Conservation (phyloP, 2,329 filamentous ascomycete species). For the Tolypocladium capitatum region DNA sequence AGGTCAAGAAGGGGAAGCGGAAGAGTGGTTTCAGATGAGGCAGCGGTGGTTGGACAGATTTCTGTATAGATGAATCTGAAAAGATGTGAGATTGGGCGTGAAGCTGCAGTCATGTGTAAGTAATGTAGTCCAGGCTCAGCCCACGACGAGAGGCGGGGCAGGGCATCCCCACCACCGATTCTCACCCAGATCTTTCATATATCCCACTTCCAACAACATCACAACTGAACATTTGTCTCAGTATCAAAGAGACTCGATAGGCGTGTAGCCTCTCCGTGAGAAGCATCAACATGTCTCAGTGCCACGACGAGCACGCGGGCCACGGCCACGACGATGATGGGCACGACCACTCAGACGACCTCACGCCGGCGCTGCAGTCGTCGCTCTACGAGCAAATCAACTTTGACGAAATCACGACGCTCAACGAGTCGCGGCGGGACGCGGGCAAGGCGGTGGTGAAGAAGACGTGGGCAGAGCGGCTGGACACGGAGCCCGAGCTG, state of each 20-base stretch:
- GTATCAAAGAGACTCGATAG: not conserved
- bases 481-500: constrained; percentile 60
- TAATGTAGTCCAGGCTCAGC: not conserved
- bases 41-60: no score
- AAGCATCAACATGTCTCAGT: constrained; percentile 26
- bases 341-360: constrained; percentile 85
- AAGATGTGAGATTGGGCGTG: not conserved
- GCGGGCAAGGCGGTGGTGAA: constrained; percentile 64
- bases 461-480: constrained; percentile 81
- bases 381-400: constrained; percentile 87
- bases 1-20: constrained; percentile 30
- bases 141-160: not conserved
- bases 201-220: not conserved
- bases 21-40: constrained; percentile 25
- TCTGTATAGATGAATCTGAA: not conserved
- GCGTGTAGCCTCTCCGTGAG: not conserved
- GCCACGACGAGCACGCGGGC: constrained; percentile 36
- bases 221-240: not conserved
- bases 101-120: no score
- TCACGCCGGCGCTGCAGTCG: constrained; percentile 79
- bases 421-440: constrained; percentile 64
- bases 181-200: not conserved
- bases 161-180: not conserved
- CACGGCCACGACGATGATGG: constrained; percentile 41
- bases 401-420: constrained; percentile 69